Percentiles rank a stretch among this genome's conserved stretches.
Conservation (phyloP, 2,329 filamentous ascomycete genomes). For the Bipolaris gigantea region DNA sequence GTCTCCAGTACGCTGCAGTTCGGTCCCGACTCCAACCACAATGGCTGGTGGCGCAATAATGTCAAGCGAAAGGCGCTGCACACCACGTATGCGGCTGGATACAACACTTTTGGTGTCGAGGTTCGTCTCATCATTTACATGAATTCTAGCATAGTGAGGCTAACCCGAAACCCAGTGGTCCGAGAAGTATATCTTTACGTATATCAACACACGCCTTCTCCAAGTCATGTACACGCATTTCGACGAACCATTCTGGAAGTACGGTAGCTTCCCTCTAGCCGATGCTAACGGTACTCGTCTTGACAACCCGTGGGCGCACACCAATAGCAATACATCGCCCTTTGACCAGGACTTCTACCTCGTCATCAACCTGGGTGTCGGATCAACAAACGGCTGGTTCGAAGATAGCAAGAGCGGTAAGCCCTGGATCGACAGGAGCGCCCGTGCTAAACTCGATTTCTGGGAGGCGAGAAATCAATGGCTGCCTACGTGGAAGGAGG, state of each 20-base stretch:
- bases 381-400: constrained; percentile 83
- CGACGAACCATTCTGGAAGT: constrained; percentile 66
- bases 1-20: constrained; percentile 79
- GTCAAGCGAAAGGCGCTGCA: constrained; percentile 74
- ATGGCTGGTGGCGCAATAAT: constrained; percentile 83
- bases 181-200: constrained; percentile 85
- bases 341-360: constrained; percentile 79
- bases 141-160: neutral
- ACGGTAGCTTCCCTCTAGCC: constrained; percentile 67
- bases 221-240: constrained; percentile 80
- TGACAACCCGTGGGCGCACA: constrained; percentile 64
- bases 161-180: constrained; percentile 61
- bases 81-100: constrained; percentile 68
- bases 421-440: constrained; percentile 74
- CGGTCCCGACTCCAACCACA: constrained; percentile 71
- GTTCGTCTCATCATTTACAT: constrained; percentile 14
- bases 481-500: constrained; percentile 69
- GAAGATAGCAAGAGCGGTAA: constrained; percentile 70
- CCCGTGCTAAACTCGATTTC: constrained; percentile 72
- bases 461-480: constrained; percentile 69
- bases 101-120: constrained; percentile 79
- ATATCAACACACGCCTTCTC: constrained; percentile 76
- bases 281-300: constrained; percentile 68
- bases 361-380: constrained; percentile 74
- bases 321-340: constrained; percentile 64